Evolutionary conservation across 1,139 yeast genomes (phyloP).

Genomic region (Pneumocystis murina): DNA sequence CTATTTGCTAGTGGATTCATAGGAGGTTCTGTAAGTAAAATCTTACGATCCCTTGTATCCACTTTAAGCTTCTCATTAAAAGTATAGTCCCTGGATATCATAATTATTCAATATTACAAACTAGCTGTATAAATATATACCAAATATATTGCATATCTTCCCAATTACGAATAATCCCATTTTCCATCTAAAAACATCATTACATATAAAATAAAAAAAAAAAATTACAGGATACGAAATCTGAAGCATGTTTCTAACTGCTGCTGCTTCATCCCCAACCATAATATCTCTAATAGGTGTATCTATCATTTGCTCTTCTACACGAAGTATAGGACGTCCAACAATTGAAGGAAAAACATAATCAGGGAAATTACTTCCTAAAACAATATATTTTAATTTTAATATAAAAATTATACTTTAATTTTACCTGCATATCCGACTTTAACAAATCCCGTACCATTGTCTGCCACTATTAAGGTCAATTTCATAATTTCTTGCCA

Average conservation of each 20-base stretch:
- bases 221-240: conserved; percentile 55
- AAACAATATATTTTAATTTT: conserved; percentile 59
- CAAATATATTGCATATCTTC: conserved; percentile 97
- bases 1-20: conserved; percentile 91
- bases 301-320: conserved; percentile 75
- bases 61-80: conserved; percentile 80
- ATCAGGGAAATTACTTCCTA: conserved; percentile 91
- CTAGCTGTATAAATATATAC: conserved; percentile 22
- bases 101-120: not conserved
- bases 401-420: conserved; percentile 30
- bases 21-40: conserved; percentile 90
- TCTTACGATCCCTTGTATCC: conserved; percentile 61
- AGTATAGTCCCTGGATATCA: conserved; percentile 47
- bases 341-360: conserved; percentile 96
- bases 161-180: conserved; percentile 95
- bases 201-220: not conserved
- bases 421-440: conserved; percentile 4
- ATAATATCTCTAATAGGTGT: conserved; percentile 73
- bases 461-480: conserved; percentile 60
- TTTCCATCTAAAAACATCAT: conserved; percentile 47
- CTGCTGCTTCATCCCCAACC: conserved; percentile 95
- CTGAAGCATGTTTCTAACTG: conserved; percentile 77
- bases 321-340: conserved; percentile 92
- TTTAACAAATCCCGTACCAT: conserved; percentile 85
- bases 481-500: not conserved